Evolutionary conservation across 2,329 filamentous ascomycete species (phyloP).

Genomic region (Neonectria faginata): DNA sequence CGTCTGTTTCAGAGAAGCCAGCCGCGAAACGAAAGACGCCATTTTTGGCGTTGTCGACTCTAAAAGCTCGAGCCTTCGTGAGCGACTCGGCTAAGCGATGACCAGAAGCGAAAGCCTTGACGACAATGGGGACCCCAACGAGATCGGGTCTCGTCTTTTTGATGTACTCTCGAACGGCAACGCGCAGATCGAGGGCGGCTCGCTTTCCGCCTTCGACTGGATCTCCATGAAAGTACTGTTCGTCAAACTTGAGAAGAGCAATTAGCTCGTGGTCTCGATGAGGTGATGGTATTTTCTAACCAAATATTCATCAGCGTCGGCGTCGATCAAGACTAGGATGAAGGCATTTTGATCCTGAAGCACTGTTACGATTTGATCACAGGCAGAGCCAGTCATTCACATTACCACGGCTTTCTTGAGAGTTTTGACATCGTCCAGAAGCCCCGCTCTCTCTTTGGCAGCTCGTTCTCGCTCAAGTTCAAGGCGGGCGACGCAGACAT

Average conservation of each 20-base stretch:
- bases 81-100: constrained; percentile 4
- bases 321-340: constrained; percentile 12
- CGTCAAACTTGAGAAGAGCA: background rate
- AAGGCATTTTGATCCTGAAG: constrained; percentile 4
- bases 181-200: background rate
- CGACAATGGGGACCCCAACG: background rate
- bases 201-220: background rate
- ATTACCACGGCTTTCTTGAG: background rate
- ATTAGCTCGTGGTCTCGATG: background rate
- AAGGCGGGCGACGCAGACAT: background rate
- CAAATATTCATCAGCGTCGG: constrained; percentile 9
- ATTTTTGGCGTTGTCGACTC: constrained; percentile 1
- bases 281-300: background rate
- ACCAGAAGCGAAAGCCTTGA: constrained; percentile 9
- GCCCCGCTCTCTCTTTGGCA: background rate
- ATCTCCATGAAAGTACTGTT: background rate
- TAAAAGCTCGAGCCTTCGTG: background rate
- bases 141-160: background rate
- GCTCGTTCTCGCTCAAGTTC: background rate
- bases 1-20: constrained; percentile 3
- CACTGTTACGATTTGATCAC: background rate
- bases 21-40: background rate
- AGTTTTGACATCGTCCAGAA: background rate
- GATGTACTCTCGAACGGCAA: background rate
- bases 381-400: background rate